Evolutionary conservation across 306 rosid genomes (phyloP).

Genomic region (Quercus rubra): DNA sequence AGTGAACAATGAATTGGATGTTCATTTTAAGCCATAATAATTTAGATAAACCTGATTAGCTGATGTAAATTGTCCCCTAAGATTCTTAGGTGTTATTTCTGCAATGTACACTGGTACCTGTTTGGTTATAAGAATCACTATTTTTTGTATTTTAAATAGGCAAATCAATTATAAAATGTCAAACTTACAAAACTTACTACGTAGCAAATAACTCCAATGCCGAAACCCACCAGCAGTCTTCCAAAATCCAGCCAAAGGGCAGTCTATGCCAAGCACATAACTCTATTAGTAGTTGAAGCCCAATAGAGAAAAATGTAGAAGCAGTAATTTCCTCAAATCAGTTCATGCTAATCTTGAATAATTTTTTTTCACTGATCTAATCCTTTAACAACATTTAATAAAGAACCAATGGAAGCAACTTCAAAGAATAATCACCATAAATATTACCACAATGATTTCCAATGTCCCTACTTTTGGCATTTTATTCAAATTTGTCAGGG

Average conservation of each 20-base stretch:
- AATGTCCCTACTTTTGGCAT: background rate
- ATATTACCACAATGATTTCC: background rate
- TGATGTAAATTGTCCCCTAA: conserved; percentile 65
- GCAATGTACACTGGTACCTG: conserved; percentile 80
- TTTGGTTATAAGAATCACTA: conserved; percentile 1
- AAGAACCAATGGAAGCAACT: too few species aligned
- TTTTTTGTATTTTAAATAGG: background rate
- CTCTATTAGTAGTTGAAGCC: background rate
- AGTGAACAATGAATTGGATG: background rate
- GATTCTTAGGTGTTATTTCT: conserved; percentile 71
- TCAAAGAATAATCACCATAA: background rate
- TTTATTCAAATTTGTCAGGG: background rate
- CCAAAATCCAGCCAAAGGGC: conserved; percentile 76
- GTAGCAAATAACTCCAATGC: conserved; percentile 73
- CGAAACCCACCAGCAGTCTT: conserved; percentile 72
- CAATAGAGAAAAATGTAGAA: too few species aligned
- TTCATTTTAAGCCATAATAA: background rate
- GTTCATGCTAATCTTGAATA: background rate
- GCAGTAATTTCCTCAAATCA: too few species aligned
- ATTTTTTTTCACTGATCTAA: too few species aligned
- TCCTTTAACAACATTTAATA: too few species aligned
- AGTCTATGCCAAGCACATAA: conserved; percentile 43
- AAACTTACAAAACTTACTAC: conserved; percentile 48
- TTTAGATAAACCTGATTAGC: conserved; percentile 53
- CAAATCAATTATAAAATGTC: background rate